Base-by-base conservation (phyloP, 805 yeast genomes). In the Yarrowia alimentaria region DNA sequence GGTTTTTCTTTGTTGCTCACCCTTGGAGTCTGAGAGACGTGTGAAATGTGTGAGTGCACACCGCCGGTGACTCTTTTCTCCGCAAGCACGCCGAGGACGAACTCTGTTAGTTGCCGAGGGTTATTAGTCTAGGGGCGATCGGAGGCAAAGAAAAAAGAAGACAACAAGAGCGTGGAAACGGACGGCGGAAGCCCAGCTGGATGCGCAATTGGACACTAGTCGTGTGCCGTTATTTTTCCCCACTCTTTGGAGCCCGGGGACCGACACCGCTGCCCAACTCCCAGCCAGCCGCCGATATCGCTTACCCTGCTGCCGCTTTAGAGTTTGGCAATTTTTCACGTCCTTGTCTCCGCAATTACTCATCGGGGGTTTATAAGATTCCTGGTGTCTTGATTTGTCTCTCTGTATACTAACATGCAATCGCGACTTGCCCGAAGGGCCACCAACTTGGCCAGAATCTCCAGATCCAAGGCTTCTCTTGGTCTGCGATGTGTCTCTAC, bases 261-360 rank as follows among this genome's bases (percentile, higher is more conserved):
- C 18, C 8, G 5, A 5, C 4, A 6, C 11, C 3, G 12, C 11
- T 1, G n/a, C 26, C 24, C 26, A 8, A 14, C n/a, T 17, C 16
- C 22, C 22, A 37, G 22, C 6, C n/a, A n/a, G 12, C n/a, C 31
- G 47, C 47, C 47, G 47, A 40, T 40, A 40, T 40, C 47, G 47
- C 47, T 40, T 40, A 40, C 47, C 47, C 47, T 40, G 47, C 47
- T 26, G 47, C 47, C 22, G 13, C 5, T 26, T 28, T 40, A 40
- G 28, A 29, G 47, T 40, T 29, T 40, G 47, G 47, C 47, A 40
- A 40, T 40, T 40, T 40, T 40, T 40, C 47, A 40, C 47, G 33
- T 40, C 47, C 47, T 40, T 40, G 47, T 40, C 43, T 37, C 33
- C 47, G 47, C 47, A 40, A 40, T 40, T 40, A 40, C 47, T 40